A percentile compares a stretch with the other conserved stretches of the same genome.
Evolutionary conservation across 306 rosid genomes (phyloP).

Genomic region (Inga oerstediana): DNA sequence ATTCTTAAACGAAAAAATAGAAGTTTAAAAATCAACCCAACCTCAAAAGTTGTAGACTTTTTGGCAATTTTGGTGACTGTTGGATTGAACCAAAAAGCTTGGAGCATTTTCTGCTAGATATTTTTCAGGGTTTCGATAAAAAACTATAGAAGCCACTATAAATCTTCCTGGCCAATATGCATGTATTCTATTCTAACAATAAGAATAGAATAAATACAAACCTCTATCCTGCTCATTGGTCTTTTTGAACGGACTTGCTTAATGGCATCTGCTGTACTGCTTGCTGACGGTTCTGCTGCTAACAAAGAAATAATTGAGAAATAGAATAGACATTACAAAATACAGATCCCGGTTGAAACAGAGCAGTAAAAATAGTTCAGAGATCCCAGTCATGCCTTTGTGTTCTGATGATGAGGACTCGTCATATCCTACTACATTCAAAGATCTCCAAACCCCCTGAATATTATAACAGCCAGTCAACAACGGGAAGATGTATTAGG

Average conservation of each 20-base stretch:
- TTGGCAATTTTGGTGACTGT: too few relatives aligned
- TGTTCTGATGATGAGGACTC: constrained; percentile 53
- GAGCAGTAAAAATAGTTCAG: constrained; percentile 25
- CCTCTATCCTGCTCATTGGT: constrained; percentile 88
- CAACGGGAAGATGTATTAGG: constrained; percentile 20
- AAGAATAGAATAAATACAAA: constrained; percentile 41
- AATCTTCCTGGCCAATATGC: neutral
- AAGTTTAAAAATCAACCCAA: neutral
- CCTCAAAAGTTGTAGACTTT: too few relatives aligned
- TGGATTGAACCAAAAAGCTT: too few relatives aligned
- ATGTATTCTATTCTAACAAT: constrained; percentile 1
- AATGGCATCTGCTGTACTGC: constrained; percentile 67
- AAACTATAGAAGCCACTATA: neutral
- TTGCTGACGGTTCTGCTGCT: constrained; percentile 62
- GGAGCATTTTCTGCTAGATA: too few relatives aligned
- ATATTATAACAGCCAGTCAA: constrained; percentile 35
- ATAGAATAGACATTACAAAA: constrained; percentile 20
- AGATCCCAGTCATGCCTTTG: constrained; percentile 58
- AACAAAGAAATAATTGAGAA: constrained; percentile 36
- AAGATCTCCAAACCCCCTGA: constrained; percentile 75
- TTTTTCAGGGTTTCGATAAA: too few relatives aligned
- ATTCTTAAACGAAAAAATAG: neutral
- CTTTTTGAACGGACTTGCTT: constrained; percentile 64
- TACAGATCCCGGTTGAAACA: constrained; percentile 24
- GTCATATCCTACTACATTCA: constrained; percentile 47